A percentile compares a stretch with the other conserved stretches of the same genome.
Evolutionary conservation across 345 rosid species (phyloP).

Genomic region (Populus tremula): DNA sequence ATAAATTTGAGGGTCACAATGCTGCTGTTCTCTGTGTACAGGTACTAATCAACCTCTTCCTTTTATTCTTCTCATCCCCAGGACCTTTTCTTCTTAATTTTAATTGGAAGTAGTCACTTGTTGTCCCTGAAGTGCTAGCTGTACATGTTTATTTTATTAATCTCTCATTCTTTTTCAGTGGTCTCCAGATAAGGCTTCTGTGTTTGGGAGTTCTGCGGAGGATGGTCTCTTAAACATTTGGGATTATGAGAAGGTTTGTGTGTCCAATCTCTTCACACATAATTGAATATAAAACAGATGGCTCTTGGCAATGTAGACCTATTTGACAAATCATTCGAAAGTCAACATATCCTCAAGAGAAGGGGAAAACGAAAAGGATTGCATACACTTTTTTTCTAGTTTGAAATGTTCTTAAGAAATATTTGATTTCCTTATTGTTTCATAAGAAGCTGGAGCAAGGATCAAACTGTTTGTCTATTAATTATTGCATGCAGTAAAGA

Average conservation of each 20-base stretch:
- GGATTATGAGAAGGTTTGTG: conserved; percentile 79
- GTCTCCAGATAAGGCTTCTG: conserved; percentile 86
- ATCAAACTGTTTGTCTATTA: background rate
- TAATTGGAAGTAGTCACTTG: background rate
- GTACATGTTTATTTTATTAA: conserved; percentile 4
- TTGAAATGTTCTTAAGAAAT: background rate
- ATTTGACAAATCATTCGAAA: background rate
- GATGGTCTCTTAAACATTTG: conserved; percentile 92
- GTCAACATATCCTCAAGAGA: background rate
- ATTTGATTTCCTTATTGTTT: background rate
- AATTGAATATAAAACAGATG: background rate
- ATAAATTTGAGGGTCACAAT: conserved; percentile 81
- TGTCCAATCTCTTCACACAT: background rate
- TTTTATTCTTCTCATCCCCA: background rate
- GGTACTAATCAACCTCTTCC: conserved; percentile 34
- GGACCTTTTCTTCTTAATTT: background rate
- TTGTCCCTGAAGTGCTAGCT: background rate
- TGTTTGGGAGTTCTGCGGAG: conserved; percentile 95
- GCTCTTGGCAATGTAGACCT: background rate
- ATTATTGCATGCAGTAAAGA: background rate
- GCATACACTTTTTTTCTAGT: background rate
- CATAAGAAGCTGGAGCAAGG: background rate
- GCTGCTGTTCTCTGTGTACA: conserved; percentile 95
- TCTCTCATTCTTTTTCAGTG: conserved; percentile 48
- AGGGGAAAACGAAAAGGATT: background rate